phyloP scores from a whole-genome alignment of 768 basidiomycete genomes.

The Trametes sanguinea region DNA sequence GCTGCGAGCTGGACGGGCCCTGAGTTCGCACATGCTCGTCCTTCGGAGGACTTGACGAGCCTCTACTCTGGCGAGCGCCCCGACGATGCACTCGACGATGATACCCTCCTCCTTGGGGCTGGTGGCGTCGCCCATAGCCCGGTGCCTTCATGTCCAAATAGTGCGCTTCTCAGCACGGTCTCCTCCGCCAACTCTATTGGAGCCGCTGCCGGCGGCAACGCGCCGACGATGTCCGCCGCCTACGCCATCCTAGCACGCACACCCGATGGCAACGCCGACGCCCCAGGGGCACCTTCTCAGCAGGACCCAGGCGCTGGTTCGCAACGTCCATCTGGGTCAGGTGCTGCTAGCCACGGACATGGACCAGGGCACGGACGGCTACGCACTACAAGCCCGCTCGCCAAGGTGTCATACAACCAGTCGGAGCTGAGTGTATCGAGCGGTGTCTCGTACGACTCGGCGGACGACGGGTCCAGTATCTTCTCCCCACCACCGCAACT shows the following conservation, averaged over 20 bases:
- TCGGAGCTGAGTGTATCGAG: conserved; percentile 21
- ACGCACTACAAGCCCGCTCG: conserved; percentile 43
- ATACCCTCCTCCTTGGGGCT: conserved; percentile 55
- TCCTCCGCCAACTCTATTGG: conserved; percentile 29
- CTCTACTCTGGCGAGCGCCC: conserved; percentile 44
- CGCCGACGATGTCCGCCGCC: conserved; percentile 23
- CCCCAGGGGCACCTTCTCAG: conserved; percentile 15
- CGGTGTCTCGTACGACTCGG: conserved; percentile 22
- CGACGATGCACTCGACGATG: conserved; percentile 49
- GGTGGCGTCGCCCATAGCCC: conserved; percentile 41
- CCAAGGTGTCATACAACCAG: conserved; percentile 28
- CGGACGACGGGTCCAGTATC: conserved; percentile 30
- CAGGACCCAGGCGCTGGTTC: conserved; percentile 12
- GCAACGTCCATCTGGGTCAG: not conserved
- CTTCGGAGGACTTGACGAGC: conserved; percentile 45
- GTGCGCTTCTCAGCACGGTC: conserved; percentile 31
- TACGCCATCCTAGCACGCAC: conserved; percentile 36
- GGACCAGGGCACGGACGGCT: conserved; percentile 14
- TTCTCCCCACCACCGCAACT: not conserved
- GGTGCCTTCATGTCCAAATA: conserved; percentile 27
- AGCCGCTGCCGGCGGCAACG: conserved; percentile 5
- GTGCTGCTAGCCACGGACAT: not conserved
- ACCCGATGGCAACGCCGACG: conserved; percentile 32
- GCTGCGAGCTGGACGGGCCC: conserved; percentile 69
- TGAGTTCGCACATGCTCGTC: conserved; percentile 38